Percentiles rank a stretch among this genome's conserved stretches.
Conservation (phyloP, 345 rosid genomes). For the Salix caprea region DNA sequence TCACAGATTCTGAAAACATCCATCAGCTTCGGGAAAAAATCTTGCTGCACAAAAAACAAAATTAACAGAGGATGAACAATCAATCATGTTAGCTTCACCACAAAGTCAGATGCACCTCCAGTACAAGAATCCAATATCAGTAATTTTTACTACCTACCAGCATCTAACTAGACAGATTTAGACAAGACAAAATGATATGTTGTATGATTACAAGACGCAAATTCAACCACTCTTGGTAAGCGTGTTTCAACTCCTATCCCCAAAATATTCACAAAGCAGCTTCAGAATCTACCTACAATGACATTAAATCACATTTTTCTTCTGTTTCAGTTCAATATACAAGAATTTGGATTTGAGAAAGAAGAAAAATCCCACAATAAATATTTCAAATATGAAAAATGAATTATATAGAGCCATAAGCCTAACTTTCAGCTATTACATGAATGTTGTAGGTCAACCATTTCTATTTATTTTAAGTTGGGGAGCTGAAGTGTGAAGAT, state of each 20-base stretch:
- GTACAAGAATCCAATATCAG: background rate
- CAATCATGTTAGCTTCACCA: background rate
- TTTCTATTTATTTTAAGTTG: background rate
- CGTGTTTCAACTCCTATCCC: background rate
- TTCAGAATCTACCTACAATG: background rate
- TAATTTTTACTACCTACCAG: background rate
- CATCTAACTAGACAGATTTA: background rate
- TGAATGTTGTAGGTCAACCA: background rate
- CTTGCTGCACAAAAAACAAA: slow-evolving; percentile 47
- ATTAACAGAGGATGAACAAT: background rate
- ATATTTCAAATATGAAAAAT: background rate
- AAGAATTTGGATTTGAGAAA: background rate
- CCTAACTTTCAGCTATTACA: background rate
- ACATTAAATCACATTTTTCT: background rate
- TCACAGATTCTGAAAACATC: slow-evolving; percentile 66
- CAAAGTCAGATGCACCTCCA: too few species aligned
- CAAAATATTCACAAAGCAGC: background rate
- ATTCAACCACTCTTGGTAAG: background rate
- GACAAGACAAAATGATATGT: background rate
- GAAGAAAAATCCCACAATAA: background rate
- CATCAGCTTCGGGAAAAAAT: slow-evolving; percentile 72
- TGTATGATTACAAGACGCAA: background rate
- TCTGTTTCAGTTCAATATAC: background rate
- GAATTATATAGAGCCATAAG: background rate
- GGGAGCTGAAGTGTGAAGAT: background rate